A percentile compares a stretch with the other conserved stretches of the same genome.
Evolutionary conservation across 75 land plant species (phyloP).

Genomic region (Azolla pinnata): DNA sequence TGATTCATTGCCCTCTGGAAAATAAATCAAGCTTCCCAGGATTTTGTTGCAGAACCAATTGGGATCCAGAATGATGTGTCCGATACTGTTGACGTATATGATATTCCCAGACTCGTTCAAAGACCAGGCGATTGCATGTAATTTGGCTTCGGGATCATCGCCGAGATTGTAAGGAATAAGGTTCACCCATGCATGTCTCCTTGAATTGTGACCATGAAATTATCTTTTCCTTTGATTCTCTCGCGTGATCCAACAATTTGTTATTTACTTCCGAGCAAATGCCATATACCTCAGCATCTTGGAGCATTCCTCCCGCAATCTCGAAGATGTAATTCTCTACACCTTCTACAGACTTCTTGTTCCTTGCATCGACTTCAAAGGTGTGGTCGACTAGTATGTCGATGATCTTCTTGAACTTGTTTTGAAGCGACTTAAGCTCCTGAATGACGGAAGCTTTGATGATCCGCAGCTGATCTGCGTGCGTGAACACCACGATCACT

Average conservation of each 20-base stretch:
- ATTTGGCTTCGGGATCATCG: not conserved
- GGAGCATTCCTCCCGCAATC: not conserved
- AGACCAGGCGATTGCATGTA: not conserved
- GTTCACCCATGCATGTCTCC: not conserved
- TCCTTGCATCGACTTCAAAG: not conserved
- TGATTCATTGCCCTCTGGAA: not conserved
- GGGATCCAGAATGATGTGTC: not conserved
- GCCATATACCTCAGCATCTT: not conserved
- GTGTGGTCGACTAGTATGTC: not conserved
- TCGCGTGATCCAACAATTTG: not conserved
- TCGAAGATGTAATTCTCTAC: not conserved
- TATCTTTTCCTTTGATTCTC: too few species aligned
- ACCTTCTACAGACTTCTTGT: not conserved
- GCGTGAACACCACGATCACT: not conserved
- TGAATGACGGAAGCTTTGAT: not conserved
- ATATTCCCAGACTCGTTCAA: not conserved
- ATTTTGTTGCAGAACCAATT: not conserved
- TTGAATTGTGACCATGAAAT: not conserved
- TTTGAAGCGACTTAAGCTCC: not conserved
- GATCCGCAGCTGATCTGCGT: not conserved
- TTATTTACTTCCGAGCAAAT: not conserved
- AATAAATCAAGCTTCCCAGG: not conserved
- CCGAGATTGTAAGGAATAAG: not conserved
- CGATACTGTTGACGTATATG: not conserved
- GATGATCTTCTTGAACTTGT: not conserved